Evolutionary conservation across 345 rosid species (phyloP).

Genomic region (Linum tenue): DNA sequence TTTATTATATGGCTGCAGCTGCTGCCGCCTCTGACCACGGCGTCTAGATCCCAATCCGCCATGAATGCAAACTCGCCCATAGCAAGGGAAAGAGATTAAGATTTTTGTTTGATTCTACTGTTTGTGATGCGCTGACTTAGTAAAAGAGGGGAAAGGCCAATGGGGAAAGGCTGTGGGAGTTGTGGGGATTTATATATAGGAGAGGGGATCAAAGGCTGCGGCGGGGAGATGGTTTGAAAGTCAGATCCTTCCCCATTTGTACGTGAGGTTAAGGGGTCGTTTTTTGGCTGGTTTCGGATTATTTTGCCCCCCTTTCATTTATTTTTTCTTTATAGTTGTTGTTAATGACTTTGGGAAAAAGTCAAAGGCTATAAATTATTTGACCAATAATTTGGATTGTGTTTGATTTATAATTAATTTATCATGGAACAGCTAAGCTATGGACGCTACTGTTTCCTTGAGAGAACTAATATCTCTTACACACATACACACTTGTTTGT

Average conservation of each 20-base stretch:
- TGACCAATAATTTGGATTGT: not conserved
- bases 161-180: not conserved
- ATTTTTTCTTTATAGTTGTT: too few species aligned
- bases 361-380: not conserved
- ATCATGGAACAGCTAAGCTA: not conserved
- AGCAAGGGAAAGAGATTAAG: not conserved
- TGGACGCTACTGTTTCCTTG: not conserved
- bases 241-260: not conserved
- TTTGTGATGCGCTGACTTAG: too few species aligned
- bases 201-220: not conserved
- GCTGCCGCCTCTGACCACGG: constrained; percentile 3
- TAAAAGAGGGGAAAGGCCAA: not conserved
- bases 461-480: not conserved
- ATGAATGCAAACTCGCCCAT: constrained; percentile 1
- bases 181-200: not conserved
- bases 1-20: not conserved
- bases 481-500: not conserved
- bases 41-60: constrained; percentile 4
- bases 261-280: not conserved
- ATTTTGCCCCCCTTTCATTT: too few species aligned
- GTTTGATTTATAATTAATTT: too few species aligned
- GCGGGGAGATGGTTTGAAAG: not conserved
- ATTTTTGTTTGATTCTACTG: too few species aligned
- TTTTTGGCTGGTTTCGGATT: too few species aligned
- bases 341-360: not conserved